A percentile compares a stretch with the other conserved stretches of the same genome.
Evolutionary conservation across 202 grass and related monocot genomes (phyloP).

Genomic region (Sporobolus alterniflorus): DNA sequence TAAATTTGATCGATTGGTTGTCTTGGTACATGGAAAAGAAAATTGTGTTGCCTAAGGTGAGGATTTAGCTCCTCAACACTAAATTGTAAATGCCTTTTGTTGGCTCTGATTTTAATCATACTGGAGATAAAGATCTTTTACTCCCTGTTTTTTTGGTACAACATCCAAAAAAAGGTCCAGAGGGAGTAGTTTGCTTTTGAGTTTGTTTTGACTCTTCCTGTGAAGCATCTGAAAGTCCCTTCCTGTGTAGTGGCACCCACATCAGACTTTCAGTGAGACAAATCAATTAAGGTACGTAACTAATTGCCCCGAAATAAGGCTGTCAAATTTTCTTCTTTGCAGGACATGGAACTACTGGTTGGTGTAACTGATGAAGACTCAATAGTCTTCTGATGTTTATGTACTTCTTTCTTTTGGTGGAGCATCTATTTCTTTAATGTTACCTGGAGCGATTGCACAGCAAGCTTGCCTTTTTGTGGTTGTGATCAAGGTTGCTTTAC

Average conservation of each 20-base stretch:
- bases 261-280: conserved; percentile 12
- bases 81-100: no score
- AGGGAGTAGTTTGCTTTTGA: no score
- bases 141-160: no score
- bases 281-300: neutral
- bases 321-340: conserved; percentile 3
- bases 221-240: neutral
- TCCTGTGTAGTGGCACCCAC: neutral
- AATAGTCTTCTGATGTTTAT: conserved; percentile 30
- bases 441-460: neutral
- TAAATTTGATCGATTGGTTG: neutral
- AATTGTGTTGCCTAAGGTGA: neutral
- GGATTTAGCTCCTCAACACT: no score
- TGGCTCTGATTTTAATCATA: no score
- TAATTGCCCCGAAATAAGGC: neutral
- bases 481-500: conserved; percentile 13
- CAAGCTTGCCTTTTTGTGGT: neutral
- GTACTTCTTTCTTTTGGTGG: conserved; percentile 35
- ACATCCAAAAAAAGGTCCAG: no score
- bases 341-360: conserved; percentile 30
- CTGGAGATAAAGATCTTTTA: no score
- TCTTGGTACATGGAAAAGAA: conserved; percentile 14
- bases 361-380: conserved; percentile 31
- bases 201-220: neutral
- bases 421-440: conserved; percentile 10